Evolutionary conservation across 768 basidiomycete species (phyloP), one percentile per base, ranked within the genome.

Genomic region (Infundibulicybe gibba): DNA sequence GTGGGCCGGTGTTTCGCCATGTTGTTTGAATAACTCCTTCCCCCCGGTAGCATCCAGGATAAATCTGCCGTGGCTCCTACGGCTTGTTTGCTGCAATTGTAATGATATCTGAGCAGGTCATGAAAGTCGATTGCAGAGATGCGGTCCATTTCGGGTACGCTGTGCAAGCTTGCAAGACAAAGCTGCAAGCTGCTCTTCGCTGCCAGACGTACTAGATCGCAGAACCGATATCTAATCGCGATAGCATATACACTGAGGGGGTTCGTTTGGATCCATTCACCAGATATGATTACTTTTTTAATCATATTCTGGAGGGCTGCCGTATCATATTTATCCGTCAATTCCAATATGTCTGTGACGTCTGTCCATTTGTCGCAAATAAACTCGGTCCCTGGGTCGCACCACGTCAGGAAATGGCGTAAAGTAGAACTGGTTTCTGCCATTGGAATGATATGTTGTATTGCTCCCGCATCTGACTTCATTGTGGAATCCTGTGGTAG

Each of bases 311-410:
- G 25, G 25, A 25, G 25, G 25, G 25, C 25, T 25, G 8, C 25
- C 3, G 25, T 8, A 42, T 76, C 74, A 56, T 74, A 79, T 59
- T 77, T 80, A 54, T 66, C 62, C 3, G 72, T 78, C 3, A 76
- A 70, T 40, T 72, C 69, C 37, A 69, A 61, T 49, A 72, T 8
- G 25, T 3, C 25, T 25, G n/a, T 14, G 35, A 38, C 10, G 17
- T 14, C 58, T 57, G 57, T 68, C 35, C 78, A 64, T 17, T 72
- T 64, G 38, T 69, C 66, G 14, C 76, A 52, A 25, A 63, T 68
- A 20, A 71, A 62, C 8, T 73, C 65, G 52, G 70, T 74, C 52
- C 74, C 25, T 9, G 80, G n/a, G n/a, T n/a, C n/a, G n/a, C n/a
- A n/a, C n/a, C n/a, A n/a, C n/a, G 69, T 61, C 15, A 82, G 68